phyloP scores from a whole-genome alignment of 305 asterid genomes.

The Stenogyne calaminthoides region DNA sequence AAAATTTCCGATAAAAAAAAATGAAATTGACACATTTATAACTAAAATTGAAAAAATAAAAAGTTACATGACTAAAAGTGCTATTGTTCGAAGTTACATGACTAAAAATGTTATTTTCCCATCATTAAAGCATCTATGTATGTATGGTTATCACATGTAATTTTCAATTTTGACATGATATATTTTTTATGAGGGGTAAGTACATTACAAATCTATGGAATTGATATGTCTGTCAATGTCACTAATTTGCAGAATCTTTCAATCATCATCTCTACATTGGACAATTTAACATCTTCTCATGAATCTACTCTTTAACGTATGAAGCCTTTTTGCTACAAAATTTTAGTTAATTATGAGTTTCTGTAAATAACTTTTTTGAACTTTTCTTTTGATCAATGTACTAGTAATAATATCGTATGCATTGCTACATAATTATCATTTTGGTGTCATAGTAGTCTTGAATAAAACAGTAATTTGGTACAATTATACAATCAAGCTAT shows the following conservation, averaged over 20 bases:
- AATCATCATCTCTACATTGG: neutral
- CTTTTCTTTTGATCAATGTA: too few relatives aligned
- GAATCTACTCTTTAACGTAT: neutral
- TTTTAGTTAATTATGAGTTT: neutral
- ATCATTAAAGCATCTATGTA: neutral
- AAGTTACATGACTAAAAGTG: too few relatives aligned
- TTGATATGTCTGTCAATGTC: too few relatives aligned
- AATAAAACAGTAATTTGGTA: neutral
- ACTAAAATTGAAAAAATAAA: too few relatives aligned
- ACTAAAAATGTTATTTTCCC: too few relatives aligned
- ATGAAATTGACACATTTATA: too few relatives aligned
- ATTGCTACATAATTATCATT: neutral
- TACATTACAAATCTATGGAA: too few relatives aligned
- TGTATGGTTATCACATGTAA: slow-evolving; percentile 20
- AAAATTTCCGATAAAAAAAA: too few relatives aligned
- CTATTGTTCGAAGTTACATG: too few relatives aligned
- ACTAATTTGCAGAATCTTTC: neutral
- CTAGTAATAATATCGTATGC: neutral
- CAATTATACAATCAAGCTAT: slow-evolving; percentile 18
- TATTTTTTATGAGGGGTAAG: too few relatives aligned
- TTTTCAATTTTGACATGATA: too few relatives aligned
- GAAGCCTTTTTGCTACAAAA: neutral
- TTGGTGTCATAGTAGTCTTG: neutral
- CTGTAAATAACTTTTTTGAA: neutral
- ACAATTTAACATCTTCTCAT: neutral